A percentile compares a stretch with the other conserved stretches of the same genome.
Conservation (phyloP, 139 green algal species). For the Micractinium conductrix region DNA sequence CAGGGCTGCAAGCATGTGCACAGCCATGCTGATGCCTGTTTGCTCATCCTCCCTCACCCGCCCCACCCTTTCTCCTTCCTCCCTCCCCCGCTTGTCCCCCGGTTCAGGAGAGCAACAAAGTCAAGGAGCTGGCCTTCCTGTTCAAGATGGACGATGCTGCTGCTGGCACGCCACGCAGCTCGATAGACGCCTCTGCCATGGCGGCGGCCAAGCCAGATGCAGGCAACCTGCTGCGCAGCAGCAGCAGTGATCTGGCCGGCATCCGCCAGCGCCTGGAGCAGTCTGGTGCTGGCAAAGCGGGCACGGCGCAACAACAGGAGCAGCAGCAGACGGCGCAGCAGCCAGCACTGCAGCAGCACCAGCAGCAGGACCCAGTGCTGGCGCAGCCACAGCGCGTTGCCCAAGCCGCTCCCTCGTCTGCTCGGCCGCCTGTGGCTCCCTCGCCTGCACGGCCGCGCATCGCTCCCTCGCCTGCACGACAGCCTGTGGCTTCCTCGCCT, state of each 20-base stretch:
- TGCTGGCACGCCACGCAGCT: neutral
- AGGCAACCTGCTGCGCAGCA: neutral
- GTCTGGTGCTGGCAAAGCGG: neutral
- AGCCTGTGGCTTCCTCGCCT: too few relatives aligned
- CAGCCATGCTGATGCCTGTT: too few relatives aligned
- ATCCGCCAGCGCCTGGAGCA: neutral
- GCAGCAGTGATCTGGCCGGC: neutral
- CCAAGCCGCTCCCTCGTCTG: neutral
- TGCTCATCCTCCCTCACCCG: too few relatives aligned
- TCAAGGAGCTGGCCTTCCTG: constrained; percentile 36
- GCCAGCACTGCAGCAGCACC: neutral
- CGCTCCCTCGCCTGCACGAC: neutral
- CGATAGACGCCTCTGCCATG: neutral
- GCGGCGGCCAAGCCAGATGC: neutral
- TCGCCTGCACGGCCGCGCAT: neutral
- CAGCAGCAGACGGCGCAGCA: neutral
- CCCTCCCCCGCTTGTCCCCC: neutral
- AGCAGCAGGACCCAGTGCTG: neutral
- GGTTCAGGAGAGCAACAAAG: constrained; percentile 20
- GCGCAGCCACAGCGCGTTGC: too few relatives aligned
- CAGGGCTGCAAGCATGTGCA: too few relatives aligned
- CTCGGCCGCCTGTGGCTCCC: too few relatives aligned
- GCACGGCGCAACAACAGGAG: neutral
- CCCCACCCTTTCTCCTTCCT: neutral
- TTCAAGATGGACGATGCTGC: constrained; percentile 21